Evolutionary conservation across 805 yeast species (phyloP), one percentile per base, ranked within the genome.

Genomic region (Zygosaccharomyces bailii): DNA sequence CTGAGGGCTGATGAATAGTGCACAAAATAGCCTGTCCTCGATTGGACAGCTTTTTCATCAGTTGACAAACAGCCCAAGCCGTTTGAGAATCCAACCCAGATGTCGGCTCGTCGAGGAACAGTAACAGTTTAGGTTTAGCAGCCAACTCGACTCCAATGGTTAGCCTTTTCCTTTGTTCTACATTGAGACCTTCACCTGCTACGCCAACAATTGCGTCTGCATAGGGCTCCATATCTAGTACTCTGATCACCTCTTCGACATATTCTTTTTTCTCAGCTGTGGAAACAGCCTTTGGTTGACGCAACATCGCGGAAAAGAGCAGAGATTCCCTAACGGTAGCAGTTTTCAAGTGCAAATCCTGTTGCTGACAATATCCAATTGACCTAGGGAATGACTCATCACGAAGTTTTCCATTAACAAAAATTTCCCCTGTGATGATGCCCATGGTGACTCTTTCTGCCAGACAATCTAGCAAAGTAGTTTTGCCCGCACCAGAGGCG

Each of bases 1-100:
- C 90, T 7, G 93, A 85, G 58, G 95, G 95, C 66, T 85, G 95
- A 67, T 85, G 93, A 54, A 85, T 85, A 20, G 95, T 85, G 70
- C 84, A 79, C 60, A 79, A 66, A 57, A 79, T 78, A 33, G 84
- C 83, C 60, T 79, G 83, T 30, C 84, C 84, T 53, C 72, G 74
- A 52, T 73, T 66, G 5, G 84, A 80, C 48, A 79, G 63, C 53
- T 76, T 76, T 61, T 79, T 72, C 77, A 79, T 71, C 63, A 79
- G 69, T 58, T 76, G 73, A 62, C 80, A 76, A 55, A 79, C 75
- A 21, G 84, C 74, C 82, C 83, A 79, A 11, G 84, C 83, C 32
- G 84, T 76, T 62, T 79, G 84, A 13, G 84, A 79, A 58, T 80
- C 85, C 57, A 80, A 66, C 64, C 85, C 85, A 39, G 85, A 80